Evolutionary conservation across 2,329 filamentous ascomycete species (phyloP), one percentile per base, ranked within the genome.

Genomic region (Byssothecium circinans): DNA sequence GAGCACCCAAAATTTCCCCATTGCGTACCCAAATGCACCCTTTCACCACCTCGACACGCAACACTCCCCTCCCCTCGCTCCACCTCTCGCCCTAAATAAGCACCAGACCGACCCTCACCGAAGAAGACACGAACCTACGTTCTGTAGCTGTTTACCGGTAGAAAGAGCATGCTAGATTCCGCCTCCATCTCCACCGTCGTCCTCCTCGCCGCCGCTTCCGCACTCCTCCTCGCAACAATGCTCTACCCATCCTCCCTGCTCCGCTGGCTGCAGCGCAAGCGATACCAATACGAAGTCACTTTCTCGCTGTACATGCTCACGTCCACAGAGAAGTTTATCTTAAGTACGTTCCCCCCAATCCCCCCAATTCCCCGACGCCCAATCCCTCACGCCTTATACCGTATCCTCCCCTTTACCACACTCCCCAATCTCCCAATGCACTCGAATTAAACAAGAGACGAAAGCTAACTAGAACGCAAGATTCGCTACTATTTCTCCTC

Each of bases 251-350:
- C 78, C 20, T 73, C 74, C 25, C 69, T 95, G 62, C 82, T 89
- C 57, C 85, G 86, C 72, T 96, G 91, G 90, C 80, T 97, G 59
- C 86, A 91, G 74, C 83, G 91, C 73, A 99, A 99, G 81, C 86
- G 91, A 71, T 96, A 97, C 79, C 94, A 97, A 78, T 91, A 97
- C 70, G 94, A 99, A 77, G 92, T 97, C 71, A 96, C 92, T 11
- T 94, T 95, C 74, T 87, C 88, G 52, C 82, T 97, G 20, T 97
- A 99, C 80, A 97, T 99, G 88, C 87, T 96, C 62, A 96, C 91
- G 30, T 88, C 91, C 1, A 91, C 88, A 43, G 94, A 99, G 78
- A 96, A 96, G 73, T 92, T 96, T 74, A 86, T 96, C 63, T 95
- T 97, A 75, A 97, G 94, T 97, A 81, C 48, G 90, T 75, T 38